Evolutionary conservation across 768 basidiomycete species (phyloP).

Genomic region (Auricularia heimuer): DNA sequence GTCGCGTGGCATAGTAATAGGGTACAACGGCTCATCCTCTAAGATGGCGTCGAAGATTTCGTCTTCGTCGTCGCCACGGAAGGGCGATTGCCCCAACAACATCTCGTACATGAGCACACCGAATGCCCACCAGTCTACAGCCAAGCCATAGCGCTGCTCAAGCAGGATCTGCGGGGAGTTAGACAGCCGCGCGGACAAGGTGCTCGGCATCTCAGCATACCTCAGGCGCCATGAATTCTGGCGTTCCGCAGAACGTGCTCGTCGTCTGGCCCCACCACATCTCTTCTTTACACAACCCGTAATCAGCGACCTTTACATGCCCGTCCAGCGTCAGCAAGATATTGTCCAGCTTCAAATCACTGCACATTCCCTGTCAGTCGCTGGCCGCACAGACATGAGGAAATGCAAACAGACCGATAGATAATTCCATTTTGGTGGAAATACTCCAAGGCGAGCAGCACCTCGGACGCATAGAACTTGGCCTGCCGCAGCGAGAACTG

Average conservation of each 20-base stretch:
- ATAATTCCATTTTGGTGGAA: conserved; percentile 99
- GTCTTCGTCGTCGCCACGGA: conserved; percentile 98
- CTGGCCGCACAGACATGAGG: background rate
- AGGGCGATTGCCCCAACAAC: conserved; percentile 96
- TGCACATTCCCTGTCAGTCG: conserved; percentile 20
- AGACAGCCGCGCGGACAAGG: background rate
- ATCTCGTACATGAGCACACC: conserved; percentile 98
- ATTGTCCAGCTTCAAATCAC: conserved; percentile 96
- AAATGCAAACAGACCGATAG: conserved; percentile 58
- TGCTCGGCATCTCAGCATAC: conserved; percentile 32
- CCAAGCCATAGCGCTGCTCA: conserved; percentile 97
- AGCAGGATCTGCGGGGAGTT: conserved; percentile 65
- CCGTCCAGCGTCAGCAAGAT: conserved; percentile 94
- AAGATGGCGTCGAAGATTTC: conserved; percentile 99
- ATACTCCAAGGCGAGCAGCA: conserved; percentile 90
- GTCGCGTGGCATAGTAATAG: conserved; percentile 98
- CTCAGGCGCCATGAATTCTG: conserved; percentile 99
- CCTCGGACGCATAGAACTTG: conserved; percentile 97
- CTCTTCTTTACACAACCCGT: conserved; percentile 97
- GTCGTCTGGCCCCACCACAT: conserved; percentile 97
- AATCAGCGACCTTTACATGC: conserved; percentile 98
- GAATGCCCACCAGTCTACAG: conserved; percentile 99
- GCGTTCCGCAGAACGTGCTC: conserved; percentile 98
- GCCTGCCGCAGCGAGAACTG: conserved; percentile 98
- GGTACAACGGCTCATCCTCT: conserved; percentile 96